Conservation (phyloP, 306 rosid species). For the Castanopsis chinensis region DNA sequence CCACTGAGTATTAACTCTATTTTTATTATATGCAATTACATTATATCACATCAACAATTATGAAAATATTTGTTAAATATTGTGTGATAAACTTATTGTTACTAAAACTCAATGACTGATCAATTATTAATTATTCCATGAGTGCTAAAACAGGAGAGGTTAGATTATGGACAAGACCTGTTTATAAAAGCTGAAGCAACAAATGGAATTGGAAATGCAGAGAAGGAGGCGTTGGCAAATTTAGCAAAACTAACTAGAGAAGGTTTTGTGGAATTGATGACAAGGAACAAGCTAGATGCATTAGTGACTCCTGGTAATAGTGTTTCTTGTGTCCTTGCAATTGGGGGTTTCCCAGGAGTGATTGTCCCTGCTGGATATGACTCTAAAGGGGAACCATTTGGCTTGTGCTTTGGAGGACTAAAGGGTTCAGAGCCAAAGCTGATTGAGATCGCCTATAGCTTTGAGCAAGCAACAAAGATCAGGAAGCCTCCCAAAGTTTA, state of each 20-base stretch:
- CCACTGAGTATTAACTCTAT: no score
- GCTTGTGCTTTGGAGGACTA: constrained; percentile 32
- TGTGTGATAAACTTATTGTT: no score
- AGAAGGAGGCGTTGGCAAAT: constrained; percentile 20
- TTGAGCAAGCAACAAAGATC: constrained; percentile 39
- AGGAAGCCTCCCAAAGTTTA: constrained; percentile 27
- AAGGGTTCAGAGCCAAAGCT: constrained; percentile 30
- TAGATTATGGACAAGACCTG: constrained; percentile 19
- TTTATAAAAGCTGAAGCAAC: constrained; percentile 25
- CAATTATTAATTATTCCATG: neutral
- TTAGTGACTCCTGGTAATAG: constrained; percentile 40
- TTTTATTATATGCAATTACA: no score
- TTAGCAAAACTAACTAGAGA: constrained; percentile 9
- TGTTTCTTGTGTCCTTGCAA: constrained; percentile 22
- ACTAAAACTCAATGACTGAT: no score
- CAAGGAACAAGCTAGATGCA: constrained; percentile 29
- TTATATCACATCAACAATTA: no score
- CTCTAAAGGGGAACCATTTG: constrained; percentile 19
- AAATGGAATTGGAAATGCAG: constrained; percentile 23
- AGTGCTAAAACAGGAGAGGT: constrained; percentile 5
- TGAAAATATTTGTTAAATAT: no score
- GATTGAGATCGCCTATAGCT: constrained; percentile 39
- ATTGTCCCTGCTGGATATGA: constrained; percentile 34
- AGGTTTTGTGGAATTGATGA: constrained; percentile 26
- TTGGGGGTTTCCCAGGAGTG: constrained; percentile 42